Evolutionary conservation across 2,329 filamentous ascomycete species (phyloP), one percentile per base, ranked within the genome.

Genomic region (Hypoxylon sp.): DNA sequence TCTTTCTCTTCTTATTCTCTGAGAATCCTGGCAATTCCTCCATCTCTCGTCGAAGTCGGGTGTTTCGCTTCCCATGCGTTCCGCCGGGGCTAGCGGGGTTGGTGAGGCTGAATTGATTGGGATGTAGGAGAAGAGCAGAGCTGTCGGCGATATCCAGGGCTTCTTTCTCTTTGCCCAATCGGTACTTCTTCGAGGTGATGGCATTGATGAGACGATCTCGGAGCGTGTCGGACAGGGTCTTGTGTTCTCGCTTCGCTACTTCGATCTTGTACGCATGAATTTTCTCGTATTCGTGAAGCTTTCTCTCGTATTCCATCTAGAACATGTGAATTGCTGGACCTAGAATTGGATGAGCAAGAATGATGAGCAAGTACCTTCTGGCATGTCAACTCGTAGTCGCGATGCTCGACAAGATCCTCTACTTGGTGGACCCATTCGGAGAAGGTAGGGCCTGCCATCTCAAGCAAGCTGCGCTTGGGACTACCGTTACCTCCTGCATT

Each of bases 321-420:
- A 46, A 48, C 33, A 28, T 26, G 63, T 68, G 2, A 32, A 73
- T 76, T 53, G 74, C 65, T 40, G 59, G 55, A 40, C 20, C 32
- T 30, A 14, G 11, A 12, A 28, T 46, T 26, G 38, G 55, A 51
- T n/a, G 33, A n/a, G 26, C 18, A 9, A 9, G 38, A 28, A 16
- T 16, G 40, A 55, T 16, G 14, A 40, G 42, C 22, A 59, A 20
- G 33, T 83, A 97, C 96, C 85, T 91, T 91, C 70, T 97, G 87
- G 74, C 90, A 87, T 5, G 91, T 90, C 75, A 98, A 81, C 72
- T 94, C 89, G 68, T 91, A 89, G 81, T 99, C 96, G 71, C 93
- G 88, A 74, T 93, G 87, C 78, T 98, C 94, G 70, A 97, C 89
- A 6, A 93, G 86, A 77, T 96, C 91, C 76, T 97, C 96, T 56